Base-by-base conservation (phyloP, 2,329 filamentous ascomycete species). In the Sporothrix variecibatus region DNA sequence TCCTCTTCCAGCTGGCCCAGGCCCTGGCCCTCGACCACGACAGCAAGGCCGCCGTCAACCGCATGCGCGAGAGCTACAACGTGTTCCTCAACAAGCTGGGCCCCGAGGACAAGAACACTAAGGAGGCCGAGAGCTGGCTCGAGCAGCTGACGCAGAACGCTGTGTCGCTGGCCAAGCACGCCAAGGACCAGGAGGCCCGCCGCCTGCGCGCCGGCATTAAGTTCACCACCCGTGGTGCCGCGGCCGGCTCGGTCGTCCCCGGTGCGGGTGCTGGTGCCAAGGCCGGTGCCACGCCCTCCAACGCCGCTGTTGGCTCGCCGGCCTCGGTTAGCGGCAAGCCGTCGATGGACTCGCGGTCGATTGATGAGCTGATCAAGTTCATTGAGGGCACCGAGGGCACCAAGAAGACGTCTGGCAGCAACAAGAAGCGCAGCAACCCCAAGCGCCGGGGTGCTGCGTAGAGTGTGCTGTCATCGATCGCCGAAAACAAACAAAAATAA, bases 1-100 rank as follows among this genome's bases (percentile, higher is more conserved):
- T 99, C 23, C 89, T 97, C 69, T 99, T 98, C 91, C 96, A 99
- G 87, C 91, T 98, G 73, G 95, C 96, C 0, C 96, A 99, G 82
- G 94, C 95, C 23, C 88, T 99, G 65, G 96, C 96, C 20, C 87
- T 99, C n/a, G 96, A 99, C 82, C 93, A 95, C 78, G 95, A 99
- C 82, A 92, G 94, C 78, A 97, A 97, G 86, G 92, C 88, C 67
- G 95, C 96, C 17, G 95, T 99, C 73, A 91, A 89, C 81, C 92
- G 93, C 81, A 99, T 99, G 96, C 93, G 94, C 75, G 95, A 98
- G 82, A 96, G 94, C 64, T 98, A 95, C 86, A 97, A 93, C 84
- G 97, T 98, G 81, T 99, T 99, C 91, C 90, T 95, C 76, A 86
- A 87, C 74, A 91, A 96, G 80, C 91, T 99, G 5, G 96, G 96